Evolutionary conservation across 495 filamentous ascomycete genomes (phyloP).

Genomic region (Hypoxylon fragiforme): DNA sequence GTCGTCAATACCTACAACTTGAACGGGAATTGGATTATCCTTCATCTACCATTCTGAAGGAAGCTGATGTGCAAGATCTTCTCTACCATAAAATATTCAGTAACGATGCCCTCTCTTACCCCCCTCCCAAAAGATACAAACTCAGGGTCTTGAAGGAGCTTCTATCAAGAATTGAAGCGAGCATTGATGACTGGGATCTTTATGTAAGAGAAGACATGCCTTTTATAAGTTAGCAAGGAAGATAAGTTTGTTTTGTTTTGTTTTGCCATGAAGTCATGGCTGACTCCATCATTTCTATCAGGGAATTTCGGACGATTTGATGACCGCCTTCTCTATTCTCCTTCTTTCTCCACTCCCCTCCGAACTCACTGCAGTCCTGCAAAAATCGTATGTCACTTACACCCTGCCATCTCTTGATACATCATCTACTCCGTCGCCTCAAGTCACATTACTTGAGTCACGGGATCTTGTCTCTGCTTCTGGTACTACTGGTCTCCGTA

Average conservation of each 20-base stretch:
- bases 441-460: conserved; percentile 69
- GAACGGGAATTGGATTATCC: conserved; percentile 43
- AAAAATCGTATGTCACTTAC: conserved; percentile 77
- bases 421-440: not conserved
- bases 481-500: conserved; percentile 84
- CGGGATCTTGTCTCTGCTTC: conserved; percentile 70
- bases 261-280: conserved; percentile 28
- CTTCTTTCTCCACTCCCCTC: conserved; percentile 62
- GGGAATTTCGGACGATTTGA: conserved; percentile 78
- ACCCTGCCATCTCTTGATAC: conserved; percentile 48
- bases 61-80: conserved; percentile 57
- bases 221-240: not conserved
- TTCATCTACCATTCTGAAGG: conserved; percentile 33
- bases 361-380: conserved; percentile 65
- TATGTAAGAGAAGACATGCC: conserved; percentile 64
- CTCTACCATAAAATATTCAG: conserved; percentile 68
- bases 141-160: conserved; percentile 73
- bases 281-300: conserved; percentile 41
- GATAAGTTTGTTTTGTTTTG: no score
- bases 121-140: conserved; percentile 69
- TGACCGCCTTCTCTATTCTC: conserved; percentile 60
- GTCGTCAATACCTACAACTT: conserved; percentile 48
- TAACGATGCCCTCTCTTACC: conserved; percentile 48
- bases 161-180: conserved; percentile 63
- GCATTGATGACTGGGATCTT: conserved; percentile 74